Evolutionary conservation across 768 basidiomycete genomes (phyloP), one percentile per base, ranked within the genome.

Genomic region (Kwoniella sp.): DNA sequence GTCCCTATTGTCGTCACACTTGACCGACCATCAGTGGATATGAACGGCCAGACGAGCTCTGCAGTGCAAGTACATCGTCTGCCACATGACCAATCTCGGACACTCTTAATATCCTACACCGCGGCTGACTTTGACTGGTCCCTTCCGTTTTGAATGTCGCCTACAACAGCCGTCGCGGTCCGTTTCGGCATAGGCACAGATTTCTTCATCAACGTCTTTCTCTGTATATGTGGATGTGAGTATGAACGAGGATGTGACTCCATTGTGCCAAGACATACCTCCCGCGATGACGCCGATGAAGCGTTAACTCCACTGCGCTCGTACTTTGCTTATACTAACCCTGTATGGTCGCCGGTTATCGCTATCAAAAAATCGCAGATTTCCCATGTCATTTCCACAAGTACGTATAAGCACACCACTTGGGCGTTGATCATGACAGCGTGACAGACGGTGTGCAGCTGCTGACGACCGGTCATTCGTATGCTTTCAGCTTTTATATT

Each of bases 171-270:
- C 66, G 93, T 96, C 30, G 93, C 92, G 4, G 89, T 92, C 25
- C 86, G 94, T 62, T 97, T 97, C 77, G 94, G 94, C 30, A 86
- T 95, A 72, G 93, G 92, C 15, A 83, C 83, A 60, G 94, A 97
- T 79, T 94, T 96, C 82, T 94, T 89, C 87, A 82, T 96, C 73
- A 96, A 96, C 81, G 80, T 92, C 3, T 77, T 95, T 70, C 82
- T 94, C 37, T 93, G 91, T n/a, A 85, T 97, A 59, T 89, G 87
- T 77, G 93, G 93, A 12, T 96, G 95, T 82, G 56, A 67, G 81
- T 77, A n/a, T n/a, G n/a, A n/a, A n/a, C n/a, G n/a, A n/a, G n/a
- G n/a, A n/a, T n/a, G n/a, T n/a, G n/a, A n/a, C n/a, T n/a, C n/a
- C n/a, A n/a, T n/a, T n/a, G n/a, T n/a, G n/a, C n/a, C n/a, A n/a